Conservation (phyloP, 768 basidiomycete species). For the Saitozyma sp. region DNA sequence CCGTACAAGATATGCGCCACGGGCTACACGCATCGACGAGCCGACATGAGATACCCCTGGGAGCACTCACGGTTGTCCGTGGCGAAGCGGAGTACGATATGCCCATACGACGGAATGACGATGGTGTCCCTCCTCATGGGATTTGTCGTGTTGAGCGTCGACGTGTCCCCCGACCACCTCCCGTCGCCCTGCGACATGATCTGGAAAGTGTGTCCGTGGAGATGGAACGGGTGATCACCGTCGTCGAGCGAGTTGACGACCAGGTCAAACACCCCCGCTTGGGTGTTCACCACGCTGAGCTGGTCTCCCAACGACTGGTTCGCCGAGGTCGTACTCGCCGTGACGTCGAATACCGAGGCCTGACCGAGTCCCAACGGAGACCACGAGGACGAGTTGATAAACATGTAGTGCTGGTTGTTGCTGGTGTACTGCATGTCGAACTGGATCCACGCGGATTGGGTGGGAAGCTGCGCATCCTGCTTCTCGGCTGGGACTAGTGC, state of each 20-base stretch:
- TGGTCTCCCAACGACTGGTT: not conserved
- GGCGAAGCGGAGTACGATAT: slow-evolving; percentile 56
- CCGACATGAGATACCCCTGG: too few relatives aligned
- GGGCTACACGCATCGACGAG: too few relatives aligned
- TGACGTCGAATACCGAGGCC: not conserved
- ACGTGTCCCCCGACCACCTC: not conserved
- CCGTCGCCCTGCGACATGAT: slow-evolving; percentile 4
- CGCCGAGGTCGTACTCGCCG: not conserved
- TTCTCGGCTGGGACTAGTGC: slow-evolving; percentile 1
- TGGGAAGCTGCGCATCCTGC: slow-evolving; percentile 4
- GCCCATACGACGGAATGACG: slow-evolving; percentile 55
- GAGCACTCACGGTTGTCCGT: slow-evolving; percentile 55
- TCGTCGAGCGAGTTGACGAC: slow-evolving; percentile 15
- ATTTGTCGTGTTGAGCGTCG: slow-evolving; percentile 50
- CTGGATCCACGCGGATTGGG: not conserved
- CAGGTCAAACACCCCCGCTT: slow-evolving; percentile 5
- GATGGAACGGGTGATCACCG: slow-evolving; percentile 9
- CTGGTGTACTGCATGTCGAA: slow-evolving; percentile 15
- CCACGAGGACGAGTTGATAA: slow-evolving; percentile 8
- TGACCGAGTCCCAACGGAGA: too few relatives aligned
- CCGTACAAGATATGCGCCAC: too few relatives aligned
- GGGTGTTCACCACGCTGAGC: slow-evolving; percentile 6
- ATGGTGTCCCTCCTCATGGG: slow-evolving; percentile 57
- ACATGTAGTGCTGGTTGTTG: slow-evolving; percentile 12
- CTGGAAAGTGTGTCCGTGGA: slow-evolving; percentile 12